These are phyloP conservation scores for Lasiodiplodia theobromae DNA, from an alignment of 2,329 filamentous ascomycete species.

Conservation along the genomic window DNA sequence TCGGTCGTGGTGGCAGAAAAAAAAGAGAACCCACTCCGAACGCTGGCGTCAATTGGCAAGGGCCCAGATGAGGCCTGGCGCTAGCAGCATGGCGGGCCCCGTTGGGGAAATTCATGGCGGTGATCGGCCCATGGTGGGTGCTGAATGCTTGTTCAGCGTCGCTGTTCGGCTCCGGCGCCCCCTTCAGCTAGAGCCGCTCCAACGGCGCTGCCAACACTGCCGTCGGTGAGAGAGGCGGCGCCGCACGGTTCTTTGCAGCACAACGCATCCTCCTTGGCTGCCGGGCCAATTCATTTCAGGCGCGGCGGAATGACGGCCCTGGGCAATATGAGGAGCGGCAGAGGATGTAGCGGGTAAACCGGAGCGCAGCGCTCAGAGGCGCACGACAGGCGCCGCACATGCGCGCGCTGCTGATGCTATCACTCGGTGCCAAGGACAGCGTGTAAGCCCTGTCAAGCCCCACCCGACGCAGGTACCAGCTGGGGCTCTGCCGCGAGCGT, in stretches of 20 bases:
- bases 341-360: neutral
- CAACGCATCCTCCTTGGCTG: neutral
- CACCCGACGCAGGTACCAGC: constrained; percentile 27
- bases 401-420: neutral
- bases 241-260: neutral
- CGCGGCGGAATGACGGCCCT: neutral
- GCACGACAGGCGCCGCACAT: neutral
- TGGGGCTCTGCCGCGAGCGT: constrained; percentile 9
- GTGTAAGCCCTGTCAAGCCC: constrained; percentile 10
- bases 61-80: neutral
- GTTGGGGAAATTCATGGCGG: constrained; percentile 23
- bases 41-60: constrained; percentile 17
- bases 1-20: constrained; percentile 3
- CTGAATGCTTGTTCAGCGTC: constrained; percentile 19
- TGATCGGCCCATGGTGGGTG: constrained; percentile 24
- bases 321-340: neutral
- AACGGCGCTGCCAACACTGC: neutral
- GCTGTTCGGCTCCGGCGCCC: constrained; percentile 12
- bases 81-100: neutral
- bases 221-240: constrained; percentile 4
- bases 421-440: constrained; percentile 8
- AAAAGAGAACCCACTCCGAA: constrained; percentile 10
- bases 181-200: constrained; percentile 19
- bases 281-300: neutral
- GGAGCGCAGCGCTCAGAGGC: neutral